phyloP scores from a whole-genome alignment of 176 grass and related monocot genomes.

The Eragrostis curvula region DNA sequence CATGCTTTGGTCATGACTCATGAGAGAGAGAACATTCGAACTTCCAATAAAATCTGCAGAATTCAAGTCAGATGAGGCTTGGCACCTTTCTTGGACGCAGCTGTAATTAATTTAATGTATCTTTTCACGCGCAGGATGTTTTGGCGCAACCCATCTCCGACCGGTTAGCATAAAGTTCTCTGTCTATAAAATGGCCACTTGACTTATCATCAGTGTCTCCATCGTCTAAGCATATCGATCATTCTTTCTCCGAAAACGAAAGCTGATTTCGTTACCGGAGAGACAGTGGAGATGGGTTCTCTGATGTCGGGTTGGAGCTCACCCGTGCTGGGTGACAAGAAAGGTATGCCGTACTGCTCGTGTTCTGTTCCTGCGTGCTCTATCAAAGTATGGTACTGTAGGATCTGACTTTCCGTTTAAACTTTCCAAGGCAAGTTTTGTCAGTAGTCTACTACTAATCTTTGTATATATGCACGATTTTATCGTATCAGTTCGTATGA shows the following conservation, averaged over 20 bases:
- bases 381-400: not conserved
- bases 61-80: not conserved
- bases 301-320: slow-evolving; percentile 92
- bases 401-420: not conserved
- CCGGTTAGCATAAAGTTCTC: not conserved
- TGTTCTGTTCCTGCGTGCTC: not conserved
- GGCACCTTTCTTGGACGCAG: no score
- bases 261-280: not conserved
- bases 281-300: slow-evolving; percentile 65
- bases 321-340: slow-evolving; percentile 37
- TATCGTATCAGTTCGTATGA: slow-evolving; percentile 38
- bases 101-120: no score
- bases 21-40: not conserved
- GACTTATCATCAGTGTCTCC: not conserved
- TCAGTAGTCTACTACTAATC: no score
- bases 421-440: not conserved
- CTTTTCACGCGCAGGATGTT: not conserved
- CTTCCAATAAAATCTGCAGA: not conserved
- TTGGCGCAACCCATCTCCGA: not conserved
- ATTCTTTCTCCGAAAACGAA: not conserved
- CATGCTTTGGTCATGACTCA: not conserved
- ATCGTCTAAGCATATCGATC: not conserved
- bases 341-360: slow-evolving; percentile 24
- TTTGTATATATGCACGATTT: no score
- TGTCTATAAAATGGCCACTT: not conserved